These are phyloP conservation scores for Tetrahymena elliotti DNA, from an alignment of 73 alveolate species.

Conservation along the genomic window DNA sequence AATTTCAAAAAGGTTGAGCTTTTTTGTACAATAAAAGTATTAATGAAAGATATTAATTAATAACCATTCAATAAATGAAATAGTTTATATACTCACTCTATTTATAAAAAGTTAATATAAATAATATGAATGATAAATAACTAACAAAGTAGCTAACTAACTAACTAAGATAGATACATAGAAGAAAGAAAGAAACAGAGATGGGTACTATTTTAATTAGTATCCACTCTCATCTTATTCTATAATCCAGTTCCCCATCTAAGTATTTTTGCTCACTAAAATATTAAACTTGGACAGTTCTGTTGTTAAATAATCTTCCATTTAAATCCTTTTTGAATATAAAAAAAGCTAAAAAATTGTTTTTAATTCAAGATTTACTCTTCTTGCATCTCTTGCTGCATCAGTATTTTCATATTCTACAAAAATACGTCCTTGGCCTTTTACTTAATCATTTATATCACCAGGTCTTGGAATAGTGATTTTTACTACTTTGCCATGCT, in stretches of 20 bases:
- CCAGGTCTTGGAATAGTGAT: slow-evolving; percentile 52
- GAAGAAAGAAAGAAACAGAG: too few species aligned
- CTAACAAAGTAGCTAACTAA: neutral
- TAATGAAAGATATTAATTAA: neutral
- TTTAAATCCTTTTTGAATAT: neutral
- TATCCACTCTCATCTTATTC: neutral
- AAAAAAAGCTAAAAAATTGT: neutral
- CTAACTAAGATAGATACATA: neutral
- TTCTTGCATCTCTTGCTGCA: slow-evolving; percentile 42
- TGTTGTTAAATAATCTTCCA: slow-evolving; percentile 37
- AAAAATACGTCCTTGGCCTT: slow-evolving; percentile 25
- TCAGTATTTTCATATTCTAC: slow-evolving; percentile 34
- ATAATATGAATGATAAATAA: neutral
- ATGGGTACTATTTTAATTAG: neutral
- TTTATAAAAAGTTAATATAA: neutral
- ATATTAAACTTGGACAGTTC: slow-evolving; percentile 22
- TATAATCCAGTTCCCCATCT: neutral
- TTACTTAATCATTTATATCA: neutral
- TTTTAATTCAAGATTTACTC: neutral
- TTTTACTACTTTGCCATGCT: slow-evolving; percentile 55
- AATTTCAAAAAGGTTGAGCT: neutral
- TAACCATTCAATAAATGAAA: neutral
- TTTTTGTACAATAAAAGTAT: neutral
- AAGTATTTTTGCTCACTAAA: slow-evolving; percentile 7
- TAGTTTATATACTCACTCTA: neutral